Evolutionary conservation across 2,329 filamentous ascomycete genomes (phyloP), one percentile per base, ranked within the genome.

Genomic region (Dactylellina sp.): DNA sequence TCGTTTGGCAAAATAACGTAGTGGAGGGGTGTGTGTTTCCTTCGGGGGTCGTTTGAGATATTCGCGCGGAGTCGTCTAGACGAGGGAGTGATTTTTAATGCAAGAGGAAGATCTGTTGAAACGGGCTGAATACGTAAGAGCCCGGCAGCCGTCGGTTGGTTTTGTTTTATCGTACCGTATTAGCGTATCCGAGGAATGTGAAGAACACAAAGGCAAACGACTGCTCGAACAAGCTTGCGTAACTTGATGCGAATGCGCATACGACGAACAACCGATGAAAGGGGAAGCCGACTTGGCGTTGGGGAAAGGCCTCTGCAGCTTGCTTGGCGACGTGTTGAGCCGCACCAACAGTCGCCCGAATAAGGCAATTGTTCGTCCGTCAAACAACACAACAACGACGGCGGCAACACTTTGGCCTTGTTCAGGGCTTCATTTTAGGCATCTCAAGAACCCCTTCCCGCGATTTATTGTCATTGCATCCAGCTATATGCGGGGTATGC

Each of bases 401-500:
- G 42, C 44, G 28, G 42, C 66, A 72, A 72, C 66, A 60, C 66
- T 32, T n/a, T 18, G 35, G 11, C 37, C 1, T 12, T 22, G 39
- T 32, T 32, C 49, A 37, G 16, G n/a, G 28, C 20, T 37, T 37
- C 47, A 59, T 35, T 72, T 72, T 74, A 74, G 68, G 60, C 68
- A 65, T 74, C 68, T 74, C 55, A 46, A 65, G 53, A 57, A 35
- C 40, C 56, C 64, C 49, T 70, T 56, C 52, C 52, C 44, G 56
- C 65, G 28, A 32, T 39, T 50, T 49, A 62, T 46, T 59, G 59
- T 39, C 55, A 62, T 47, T 55, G 35, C 47, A 53, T 55, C 14
- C 11, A 59, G 44, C 46, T 22, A 39, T 72, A 62, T 74, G 70
- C 70, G 70, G 70, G 70, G 70, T 74, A 74, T 74, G 70, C 70